Base-by-base conservation (phyloP, 2,329 filamentous ascomycete species). In the Alternaria gaisen region DNA sequence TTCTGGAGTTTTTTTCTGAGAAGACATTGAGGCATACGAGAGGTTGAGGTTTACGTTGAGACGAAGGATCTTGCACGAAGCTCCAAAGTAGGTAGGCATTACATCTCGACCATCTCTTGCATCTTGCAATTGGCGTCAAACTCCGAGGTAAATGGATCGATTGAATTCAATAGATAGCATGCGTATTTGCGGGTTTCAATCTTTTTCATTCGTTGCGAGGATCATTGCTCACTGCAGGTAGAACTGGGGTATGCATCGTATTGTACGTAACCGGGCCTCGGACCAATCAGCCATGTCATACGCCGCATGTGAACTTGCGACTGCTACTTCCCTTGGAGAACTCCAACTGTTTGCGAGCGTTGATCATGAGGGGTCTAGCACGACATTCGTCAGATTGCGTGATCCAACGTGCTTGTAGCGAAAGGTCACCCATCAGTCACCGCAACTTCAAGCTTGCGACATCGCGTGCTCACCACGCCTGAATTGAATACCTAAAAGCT, bases 321-420 rank as follows among this genome's bases (percentile, higher is more conserved):
- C 18, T 30, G 16, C 18, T 44, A n/a, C 46, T 50, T 24, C 30
- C 32, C 14, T 53, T 30, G 32, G 30, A 42, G 16, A 57, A n/a
- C 20, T 5, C 10, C 30, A 50, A 5, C 14, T 26, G 5, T 34
- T 38, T 50, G 32, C 20, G 46, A 24, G 46, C 38, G 30, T 32
- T 50, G 46, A 38, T n/a, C 32, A 36, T 38, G 32, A 30, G 30
- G 30, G 46, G 32, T 14, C 40, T 52, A 53, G 20, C 28, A 38
- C 32, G 11, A 14, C n/a, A 38, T 50, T 50, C 20, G 46, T 28
- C 58, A 22, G 51, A 72, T 73, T 74, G 73, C 74, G 74, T 77
- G 74, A 73, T 77, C 46, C 63, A 62, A 68, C 73, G 73, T 72
- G 67, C 68, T 75, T 60, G 69, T 63, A 58, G 62, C 71, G 64